phyloP scores from a whole-genome alignment of 2,329 filamentous ascomycete genomes.

The Tolypocladium endophyticum region DNA sequence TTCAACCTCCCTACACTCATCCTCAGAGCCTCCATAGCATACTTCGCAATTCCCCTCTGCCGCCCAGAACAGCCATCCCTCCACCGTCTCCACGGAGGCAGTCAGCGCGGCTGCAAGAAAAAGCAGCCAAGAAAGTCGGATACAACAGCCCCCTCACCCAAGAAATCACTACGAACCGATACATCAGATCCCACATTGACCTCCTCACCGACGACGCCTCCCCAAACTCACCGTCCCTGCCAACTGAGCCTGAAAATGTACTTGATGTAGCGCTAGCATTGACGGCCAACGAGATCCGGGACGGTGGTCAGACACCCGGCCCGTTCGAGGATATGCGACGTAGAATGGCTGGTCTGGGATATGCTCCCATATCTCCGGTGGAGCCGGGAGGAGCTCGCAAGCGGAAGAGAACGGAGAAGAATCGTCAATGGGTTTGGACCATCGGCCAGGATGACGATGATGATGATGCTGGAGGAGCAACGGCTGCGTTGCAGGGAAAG shows the following conservation, averaged over 20 bases:
- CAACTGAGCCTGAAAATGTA: constrained; percentile 25
- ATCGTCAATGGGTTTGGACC: constrained; percentile 56
- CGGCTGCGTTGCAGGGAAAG: constrained; percentile 25
- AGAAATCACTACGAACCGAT: constrained; percentile 52
- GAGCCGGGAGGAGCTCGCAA: constrained; percentile 38
- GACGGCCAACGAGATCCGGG: constrained; percentile 42
- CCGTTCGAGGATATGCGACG: constrained; percentile 54
- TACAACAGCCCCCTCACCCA: constrained; percentile 54
- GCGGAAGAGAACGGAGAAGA: constrained; percentile 46
- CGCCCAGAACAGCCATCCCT: constrained; percentile 37
- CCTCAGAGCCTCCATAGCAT: constrained; percentile 52
- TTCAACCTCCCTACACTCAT: constrained; percentile 40
- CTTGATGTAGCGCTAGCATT: constrained; percentile 42
- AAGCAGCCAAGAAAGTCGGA: constrained; percentile 44
- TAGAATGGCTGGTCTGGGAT: constrained; percentile 38
- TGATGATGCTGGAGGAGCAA: constrained; percentile 30
- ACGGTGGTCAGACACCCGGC: constrained; percentile 52
- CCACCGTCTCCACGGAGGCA: constrained; percentile 43
- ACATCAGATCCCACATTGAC: constrained; percentile 53
- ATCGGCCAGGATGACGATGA: constrained; percentile 44
- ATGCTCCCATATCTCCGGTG: constrained; percentile 29
- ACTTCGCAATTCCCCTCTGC: constrained; percentile 54
- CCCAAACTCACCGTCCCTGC: constrained; percentile 28
- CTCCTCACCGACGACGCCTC: constrained; percentile 48
- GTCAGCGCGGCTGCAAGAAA: constrained; percentile 43